These are phyloP conservation scores for Ceratobasidium sp. DNA, from an alignment of 1,284 basidiomycete species.

Conservation along the genomic window DNA sequence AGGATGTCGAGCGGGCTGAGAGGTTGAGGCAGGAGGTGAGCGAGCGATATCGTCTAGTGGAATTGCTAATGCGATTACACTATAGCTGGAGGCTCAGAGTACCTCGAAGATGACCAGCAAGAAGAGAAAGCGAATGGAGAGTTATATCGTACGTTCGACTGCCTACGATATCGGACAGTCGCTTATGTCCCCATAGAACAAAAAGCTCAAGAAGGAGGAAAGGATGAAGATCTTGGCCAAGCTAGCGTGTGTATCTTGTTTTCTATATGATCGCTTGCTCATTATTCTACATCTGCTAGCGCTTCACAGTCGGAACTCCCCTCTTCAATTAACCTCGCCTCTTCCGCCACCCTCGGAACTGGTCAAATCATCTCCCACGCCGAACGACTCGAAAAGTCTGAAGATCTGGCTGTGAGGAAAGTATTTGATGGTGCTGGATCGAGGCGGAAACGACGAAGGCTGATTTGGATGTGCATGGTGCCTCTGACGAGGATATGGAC, in stretches of 20 bases:
- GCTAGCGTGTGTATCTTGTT: slow-evolving; percentile 63
- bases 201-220: slow-evolving; percentile 86
- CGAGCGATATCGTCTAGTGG: background rate
- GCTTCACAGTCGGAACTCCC: slow-evolving; percentile 73
- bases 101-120: slow-evolving; percentile 76
- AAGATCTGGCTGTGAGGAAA: slow-evolving; percentile 65
- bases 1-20: slow-evolving; percentile 64
- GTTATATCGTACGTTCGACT: slow-evolving; percentile 70
- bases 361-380: slow-evolving; percentile 65
- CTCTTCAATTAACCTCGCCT: slow-evolving; percentile 64
- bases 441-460: slow-evolving; percentile 33
- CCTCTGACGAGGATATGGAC: slow-evolving; percentile 37
- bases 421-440: slow-evolving; percentile 54
- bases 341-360: slow-evolving; percentile 80
- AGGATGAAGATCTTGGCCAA: slow-evolving; percentile 74
- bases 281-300: slow-evolving; percentile 51
- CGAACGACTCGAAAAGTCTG: slow-evolving; percentile 62
- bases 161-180: background rate
- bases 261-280: background rate
- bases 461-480: slow-evolving; percentile 25
- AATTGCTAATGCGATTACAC: background rate
- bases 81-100: slow-evolving; percentile 60
- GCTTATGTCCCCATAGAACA: slow-evolving; percentile 61
- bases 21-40: slow-evolving; percentile 67
- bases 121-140: slow-evolving; percentile 81